Percentiles rank a stretch among this genome's conserved stretches.
Evolutionary conservation across 352 stramenopile species (phyloP).

Genomic region (Globisporangium apiculatum): DNA sequence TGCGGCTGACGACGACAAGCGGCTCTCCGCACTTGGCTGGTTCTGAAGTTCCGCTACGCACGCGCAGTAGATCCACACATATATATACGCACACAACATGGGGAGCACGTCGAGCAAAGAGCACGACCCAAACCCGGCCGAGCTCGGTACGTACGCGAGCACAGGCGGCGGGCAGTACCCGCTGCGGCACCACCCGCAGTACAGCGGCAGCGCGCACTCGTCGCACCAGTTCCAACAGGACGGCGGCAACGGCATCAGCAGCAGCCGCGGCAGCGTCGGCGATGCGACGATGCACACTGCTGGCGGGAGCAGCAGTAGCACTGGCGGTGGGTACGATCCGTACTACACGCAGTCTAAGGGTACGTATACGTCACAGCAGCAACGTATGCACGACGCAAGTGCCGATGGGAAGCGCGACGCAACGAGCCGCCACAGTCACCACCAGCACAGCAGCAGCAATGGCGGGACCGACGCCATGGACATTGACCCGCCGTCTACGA

Average conservation of each 20-base stretch:
- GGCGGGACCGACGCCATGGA: slow-evolving; percentile 50
- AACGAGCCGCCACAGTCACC: background rate
- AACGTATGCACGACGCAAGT: slow-evolving; percentile 13
- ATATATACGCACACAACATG: slow-evolving; percentile 21
- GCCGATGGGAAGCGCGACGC: background rate
- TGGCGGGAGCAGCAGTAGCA: background rate
- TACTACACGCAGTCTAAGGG: slow-evolving; percentile 12
- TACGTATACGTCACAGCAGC: slow-evolving; percentile 4
- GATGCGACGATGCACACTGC: slow-evolving; percentile 8
- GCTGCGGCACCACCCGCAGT: slow-evolving; percentile 63
- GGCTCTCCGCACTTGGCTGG: background rate
- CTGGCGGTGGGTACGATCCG: slow-evolving; percentile 7
- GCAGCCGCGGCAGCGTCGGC: background rate
- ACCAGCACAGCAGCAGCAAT: background rate
- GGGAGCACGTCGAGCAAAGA: slow-evolving; percentile 81
- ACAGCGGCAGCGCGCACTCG: slow-evolving; percentile 14
- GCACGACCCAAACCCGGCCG: slow-evolving; percentile 71
- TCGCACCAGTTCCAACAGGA: slow-evolving; percentile 16
- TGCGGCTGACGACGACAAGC: too few species aligned
- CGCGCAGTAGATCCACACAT: too few species aligned
- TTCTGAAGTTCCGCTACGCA: background rate
- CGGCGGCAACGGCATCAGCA: slow-evolving; percentile 13
- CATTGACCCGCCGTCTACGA: slow-evolving; percentile 37
- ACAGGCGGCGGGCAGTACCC: slow-evolving; percentile 33
- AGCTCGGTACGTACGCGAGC: slow-evolving; percentile 56